These are phyloP conservation scores for Aspergillus asperescens DNA, from an alignment of 495 filamentous ascomycete genomes.

Conservation along the genomic window DNA sequence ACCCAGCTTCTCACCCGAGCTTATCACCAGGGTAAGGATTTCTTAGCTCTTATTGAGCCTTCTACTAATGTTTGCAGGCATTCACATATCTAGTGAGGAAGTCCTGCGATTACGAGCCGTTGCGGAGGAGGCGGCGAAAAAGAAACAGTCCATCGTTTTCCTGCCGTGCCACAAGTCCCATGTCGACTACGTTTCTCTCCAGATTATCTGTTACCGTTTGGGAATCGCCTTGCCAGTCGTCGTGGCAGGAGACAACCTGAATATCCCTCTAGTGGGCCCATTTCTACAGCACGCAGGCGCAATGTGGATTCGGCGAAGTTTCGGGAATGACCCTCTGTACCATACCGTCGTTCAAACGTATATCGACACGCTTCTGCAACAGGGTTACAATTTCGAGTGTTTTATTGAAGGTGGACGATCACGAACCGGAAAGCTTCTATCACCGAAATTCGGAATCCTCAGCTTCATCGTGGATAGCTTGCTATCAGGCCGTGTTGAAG, in stretches of 20 bases:
- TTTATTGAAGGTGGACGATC: constrained; percentile 95
- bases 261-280: constrained; percentile 81
- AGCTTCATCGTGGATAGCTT: constrained; percentile 88
- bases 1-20: constrained; percentile 87
- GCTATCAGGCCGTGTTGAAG: constrained; percentile 78
- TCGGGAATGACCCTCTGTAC: constrained; percentile 88
- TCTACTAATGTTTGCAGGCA: constrained; percentile 40
- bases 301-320: constrained; percentile 93
- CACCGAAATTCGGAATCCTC: constrained; percentile 94
- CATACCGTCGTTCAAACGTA: constrained; percentile 88
- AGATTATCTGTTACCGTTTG: constrained; percentile 89
- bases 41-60: neutral
- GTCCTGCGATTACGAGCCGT: constrained; percentile 74
- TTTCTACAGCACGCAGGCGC: constrained; percentile 95
- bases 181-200: constrained; percentile 90
- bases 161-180: constrained; percentile 91
- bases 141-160: constrained; percentile 95
- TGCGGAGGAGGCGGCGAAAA: constrained; percentile 71
- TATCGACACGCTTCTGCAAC: constrained; percentile 84
- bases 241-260: constrained; percentile 92
- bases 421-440: constrained; percentile 85
- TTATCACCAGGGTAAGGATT: constrained; percentile 74
- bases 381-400: constrained; percentile 91
- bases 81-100: constrained; percentile 93
- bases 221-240: constrained; percentile 87